These are phyloP conservation scores for Dactylellina drechsleri DNA, from an alignment of 2,329 filamentous ascomycete genomes.

Conservation along the genomic window DNA sequence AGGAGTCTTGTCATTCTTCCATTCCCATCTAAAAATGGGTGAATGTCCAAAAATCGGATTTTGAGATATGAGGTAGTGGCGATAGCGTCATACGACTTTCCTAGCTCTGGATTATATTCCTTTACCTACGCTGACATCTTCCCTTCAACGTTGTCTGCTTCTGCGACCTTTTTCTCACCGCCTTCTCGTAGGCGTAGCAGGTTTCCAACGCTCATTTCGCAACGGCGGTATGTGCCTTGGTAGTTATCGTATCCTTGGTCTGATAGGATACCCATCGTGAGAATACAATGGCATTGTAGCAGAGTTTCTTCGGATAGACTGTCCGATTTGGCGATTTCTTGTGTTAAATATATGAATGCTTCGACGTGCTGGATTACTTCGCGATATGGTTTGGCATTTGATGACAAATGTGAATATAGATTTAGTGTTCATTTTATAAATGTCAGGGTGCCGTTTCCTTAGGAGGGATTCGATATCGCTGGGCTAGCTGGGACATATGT, in stretches of 20 bases:
- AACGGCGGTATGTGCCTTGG: slow-evolving; percentile 9
- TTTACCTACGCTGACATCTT: neutral
- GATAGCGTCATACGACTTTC: neutral
- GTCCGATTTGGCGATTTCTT: neutral
- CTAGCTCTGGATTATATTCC: neutral
- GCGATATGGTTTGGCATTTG: neutral
- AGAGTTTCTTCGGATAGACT: neutral
- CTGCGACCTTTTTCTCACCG: neutral
- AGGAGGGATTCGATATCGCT: neutral
- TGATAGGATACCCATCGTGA: neutral
- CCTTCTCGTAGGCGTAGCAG: neutral
- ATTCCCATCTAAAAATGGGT: slow-evolving; percentile 36
- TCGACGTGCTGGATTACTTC: slow-evolving; percentile 30
- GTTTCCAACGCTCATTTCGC: neutral
- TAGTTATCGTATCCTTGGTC: slow-evolving; percentile 9
- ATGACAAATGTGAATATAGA: no score
- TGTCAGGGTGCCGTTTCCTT: neutral
- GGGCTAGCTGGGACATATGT: no score
- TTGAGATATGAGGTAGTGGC: slow-evolving; percentile 13
- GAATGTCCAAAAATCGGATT: slow-evolving; percentile 23
- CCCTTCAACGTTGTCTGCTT: neutral
- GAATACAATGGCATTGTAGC: slow-evolving; percentile 2
- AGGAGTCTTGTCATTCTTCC: slow-evolving; percentile 23
- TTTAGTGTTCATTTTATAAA: neutral
- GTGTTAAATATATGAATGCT: slow-evolving; percentile 23